These are phyloP conservation scores for Cercophora scortea DNA, from an alignment of 495 filamentous ascomycete genomes.

Conservation along the genomic window DNA sequence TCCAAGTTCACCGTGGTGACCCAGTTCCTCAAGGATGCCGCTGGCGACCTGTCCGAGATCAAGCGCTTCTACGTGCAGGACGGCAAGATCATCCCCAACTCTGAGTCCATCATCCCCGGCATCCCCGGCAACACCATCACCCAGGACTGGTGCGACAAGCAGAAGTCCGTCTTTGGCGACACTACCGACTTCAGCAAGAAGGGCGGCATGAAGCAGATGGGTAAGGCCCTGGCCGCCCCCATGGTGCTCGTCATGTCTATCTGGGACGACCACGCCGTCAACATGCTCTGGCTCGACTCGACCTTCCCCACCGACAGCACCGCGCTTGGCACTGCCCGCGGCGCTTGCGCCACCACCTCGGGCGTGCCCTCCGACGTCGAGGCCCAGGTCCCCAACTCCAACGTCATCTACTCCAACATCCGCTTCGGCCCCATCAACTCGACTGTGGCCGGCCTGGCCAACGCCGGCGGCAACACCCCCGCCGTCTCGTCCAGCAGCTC, in stretches of 20 bases:
- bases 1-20: conserved; percentile 67
- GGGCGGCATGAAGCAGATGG: conserved; percentile 55
- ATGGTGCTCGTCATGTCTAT: conserved; percentile 75
- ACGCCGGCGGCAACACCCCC: conserved; percentile 4
- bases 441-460: conserved; percentile 38
- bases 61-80: conserved; percentile 66
- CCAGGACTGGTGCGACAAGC: conserved; percentile 49
- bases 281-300: conserved; percentile 85
- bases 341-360: conserved; percentile 54
- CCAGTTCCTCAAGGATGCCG: conserved; percentile 49
- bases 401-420: conserved; percentile 57
- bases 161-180: conserved; percentile 57
- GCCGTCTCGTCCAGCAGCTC: conserved; percentile 6
- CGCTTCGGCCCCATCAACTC: conserved; percentile 60
- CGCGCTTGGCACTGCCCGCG: conserved; percentile 54
- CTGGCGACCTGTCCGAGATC: conserved; percentile 54
- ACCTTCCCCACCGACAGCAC: conserved; percentile 55
- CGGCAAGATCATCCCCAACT: conserved; percentile 53
- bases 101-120: conserved; percentile 43
- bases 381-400: conserved; percentile 42
- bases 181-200: conserved; percentile 47
- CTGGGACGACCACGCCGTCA: conserved; percentile 69
- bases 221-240: conserved; percentile 43
- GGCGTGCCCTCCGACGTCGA: conserved; percentile 56
- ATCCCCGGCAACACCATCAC: conserved; percentile 53